Evolutionary conservation across 2,329 filamentous ascomycete genomes (phyloP), one percentile per base, ranked within the genome.

Genomic region (Cercospora sesami): DNA sequence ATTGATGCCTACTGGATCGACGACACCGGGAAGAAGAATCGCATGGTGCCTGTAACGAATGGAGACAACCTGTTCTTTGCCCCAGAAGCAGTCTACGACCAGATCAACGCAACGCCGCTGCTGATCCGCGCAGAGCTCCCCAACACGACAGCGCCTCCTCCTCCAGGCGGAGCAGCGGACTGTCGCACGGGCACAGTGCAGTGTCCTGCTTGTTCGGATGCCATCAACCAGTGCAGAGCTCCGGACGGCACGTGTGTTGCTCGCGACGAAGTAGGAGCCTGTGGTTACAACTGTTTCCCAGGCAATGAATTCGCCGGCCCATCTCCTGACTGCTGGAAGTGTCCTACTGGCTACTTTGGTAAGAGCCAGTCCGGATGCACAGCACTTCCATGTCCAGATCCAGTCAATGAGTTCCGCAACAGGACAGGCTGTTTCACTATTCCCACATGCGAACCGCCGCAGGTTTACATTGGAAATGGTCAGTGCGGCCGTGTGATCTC

Each of bases 1-100:
- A 31, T 59, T 28, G 57, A 59, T 33, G 57, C 57, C 4, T 59
- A 59, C 30, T 59, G 57, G 57, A 39, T 59, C 57, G 57, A 59
- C 21, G 57, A 39, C 7, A 59, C 30, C 5, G 57, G 57, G 10
- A 36, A 16, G n/a, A 33, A 14, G 57, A 33, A 33, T 36, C 57
- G 33, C 30, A 39, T 59, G 30, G 39, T 59, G 26, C 57, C 57
- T 21, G 57, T 59, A 14, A 59, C 57, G 7, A 33, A 59, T 36
- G 57, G 57, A 16, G 16, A 59, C 28, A 36, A 59, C 21, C 57
- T 59, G 6, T 31, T 39, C 28, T 59, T 59, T 23, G 57, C 57
- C 10, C 30, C 30, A 6, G 57, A 39, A 23, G 57, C 26, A 10
- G 16, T 59, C 14, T 59, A 33, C 30, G 57, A 59, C 57, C 57